Base-by-base conservation (phyloP, 2,329 filamentous ascomycete species). In the Cladosporium sp. region DNA sequence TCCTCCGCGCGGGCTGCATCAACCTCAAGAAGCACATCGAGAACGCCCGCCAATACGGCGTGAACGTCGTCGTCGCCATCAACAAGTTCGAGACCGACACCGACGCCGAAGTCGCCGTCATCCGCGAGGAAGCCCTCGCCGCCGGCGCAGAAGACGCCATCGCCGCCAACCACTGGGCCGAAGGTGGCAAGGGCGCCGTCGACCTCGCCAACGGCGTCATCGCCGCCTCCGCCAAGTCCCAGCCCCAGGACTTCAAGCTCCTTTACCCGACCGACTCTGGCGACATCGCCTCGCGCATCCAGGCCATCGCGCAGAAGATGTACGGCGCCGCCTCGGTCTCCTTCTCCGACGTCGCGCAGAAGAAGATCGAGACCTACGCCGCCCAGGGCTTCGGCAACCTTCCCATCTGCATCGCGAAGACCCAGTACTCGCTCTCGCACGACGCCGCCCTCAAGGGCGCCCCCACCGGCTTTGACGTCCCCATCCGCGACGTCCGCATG, bases 361-460 rank as follows among this genome's bases (percentile, higher is more conserved):
- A 90, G 76, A 97, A 98, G 82, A 87, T 97, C 59, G 91, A 96
- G 68, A 91, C 85, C 7, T 98, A 97, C 73, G 91, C 87, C 32
- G 83, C 83, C 68, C 93, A 97, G 72, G 93, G 93, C 43, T 95
- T 92, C 64, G 87, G 86, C 18, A 89, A 95, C 70, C 76, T 98
- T 59, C 93, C 93, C 34, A 95, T 97, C 66, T 98, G 93, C 70
- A 82, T 97, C 59, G 93, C 93, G 57, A 98, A 98, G 84, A 98
- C 93, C 11, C 93, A 98, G 72, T 98, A 98, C 76, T 95, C 89
- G 33, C 79, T 98, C 45, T 93, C 87, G 54, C 92, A 97, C 71
- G 90, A 98, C 69, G 86, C 92, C 2, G 84, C 87, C 9, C 79
- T 97, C 63, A 98, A 98, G 81, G 93, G 93, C 57, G 93, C 93